Conservation (phyloP, 345 rosid genomes). For the Arabidopsis arenosa region DNA sequence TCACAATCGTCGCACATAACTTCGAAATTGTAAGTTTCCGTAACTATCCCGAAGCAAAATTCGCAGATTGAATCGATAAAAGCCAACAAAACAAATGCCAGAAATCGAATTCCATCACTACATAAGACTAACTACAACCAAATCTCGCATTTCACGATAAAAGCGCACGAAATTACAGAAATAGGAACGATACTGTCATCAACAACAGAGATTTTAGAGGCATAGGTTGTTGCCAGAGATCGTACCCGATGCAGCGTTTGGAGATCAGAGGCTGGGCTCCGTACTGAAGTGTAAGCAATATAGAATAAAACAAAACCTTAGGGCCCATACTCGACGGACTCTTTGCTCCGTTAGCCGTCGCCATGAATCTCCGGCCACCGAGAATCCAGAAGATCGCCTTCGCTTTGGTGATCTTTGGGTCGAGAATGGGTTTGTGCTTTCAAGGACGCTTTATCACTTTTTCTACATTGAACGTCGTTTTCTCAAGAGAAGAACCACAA, state of each 20-base stretch:
- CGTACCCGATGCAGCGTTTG: conserved; percentile 81
- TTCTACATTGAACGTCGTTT: conserved; percentile 24
- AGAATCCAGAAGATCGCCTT: conserved; percentile 25
- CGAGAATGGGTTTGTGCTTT: conserved; percentile 15
- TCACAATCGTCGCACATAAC: neutral
- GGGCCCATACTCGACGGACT: conserved; percentile 47
- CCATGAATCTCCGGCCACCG: conserved; percentile 46
- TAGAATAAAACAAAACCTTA: conserved; percentile 68
- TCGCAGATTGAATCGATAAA: conserved; percentile 6
- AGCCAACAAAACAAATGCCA: neutral
- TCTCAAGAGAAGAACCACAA: neutral
- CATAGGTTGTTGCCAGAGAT: neutral
- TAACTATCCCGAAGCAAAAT: neutral
- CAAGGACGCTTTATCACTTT: neutral
- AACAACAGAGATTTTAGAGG: conserved; percentile 1
- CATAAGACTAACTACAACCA: neutral
- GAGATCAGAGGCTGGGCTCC: conserved; percentile 96
- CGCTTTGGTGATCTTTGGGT: neutral
- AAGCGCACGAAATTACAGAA: neutral
- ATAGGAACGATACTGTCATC: neutral
- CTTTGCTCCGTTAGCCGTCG: conserved; percentile 44
- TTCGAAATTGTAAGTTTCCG: neutral
- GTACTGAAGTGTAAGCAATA: conserved; percentile 83
- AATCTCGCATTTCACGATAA: conserved; percentile 5
- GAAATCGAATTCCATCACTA: conserved; percentile 9